Base-by-base conservation (phyloP, 1,139 yeast genomes). In the Yamadazyma membranifaciens region DNA sequence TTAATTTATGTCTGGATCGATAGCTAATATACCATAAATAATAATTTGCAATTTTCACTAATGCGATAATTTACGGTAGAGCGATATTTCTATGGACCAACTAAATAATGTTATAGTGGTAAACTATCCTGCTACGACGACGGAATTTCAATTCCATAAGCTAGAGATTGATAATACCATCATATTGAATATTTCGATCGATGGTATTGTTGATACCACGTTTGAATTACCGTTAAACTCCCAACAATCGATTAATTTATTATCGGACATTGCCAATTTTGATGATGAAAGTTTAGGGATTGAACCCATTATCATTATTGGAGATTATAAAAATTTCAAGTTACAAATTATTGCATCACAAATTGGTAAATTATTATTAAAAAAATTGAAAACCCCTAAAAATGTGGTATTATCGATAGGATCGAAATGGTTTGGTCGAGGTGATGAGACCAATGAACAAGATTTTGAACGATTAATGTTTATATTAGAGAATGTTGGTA, bases 401-500 rank as follows among this genome's bases (percentile, higher is more conserved):
- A 59, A 59, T 40, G 56, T 67, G 12, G 60, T 68, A 3, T 49
- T 72, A 29, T 65, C 75, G 7, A 56, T 72, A 13, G 75, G 72
- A 3, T 61, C 72, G 1, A 53, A 55, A 46, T 72, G 77, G 77
- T 71, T 72, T 52, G 76, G 77, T 2, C 56, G 51, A 41, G 70
- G 70, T 13, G 62, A 66, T 40, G 65, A 60, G 32, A 50, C 65
- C 2, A 43, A 43, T 22, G 57, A 57, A 2, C 60, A 56, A 20
- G 78, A 72, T 51, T 71, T 72, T 39, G 67, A 63, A n/a, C 69
- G 62, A 47, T 54, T 71, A 38, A 59, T 70, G 67, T 68, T 69
- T 52, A 56, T 71, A 16, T 51, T 71, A 43, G 67, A 58, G 27
- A 59, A 36, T 17, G 16, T 29, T 10, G 3, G 9, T 10, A 16